These are phyloP conservation scores for Aspergillus ellipticus DNA, from an alignment of 495 filamentous ascomycete genomes.

Conservation along the genomic window DNA sequence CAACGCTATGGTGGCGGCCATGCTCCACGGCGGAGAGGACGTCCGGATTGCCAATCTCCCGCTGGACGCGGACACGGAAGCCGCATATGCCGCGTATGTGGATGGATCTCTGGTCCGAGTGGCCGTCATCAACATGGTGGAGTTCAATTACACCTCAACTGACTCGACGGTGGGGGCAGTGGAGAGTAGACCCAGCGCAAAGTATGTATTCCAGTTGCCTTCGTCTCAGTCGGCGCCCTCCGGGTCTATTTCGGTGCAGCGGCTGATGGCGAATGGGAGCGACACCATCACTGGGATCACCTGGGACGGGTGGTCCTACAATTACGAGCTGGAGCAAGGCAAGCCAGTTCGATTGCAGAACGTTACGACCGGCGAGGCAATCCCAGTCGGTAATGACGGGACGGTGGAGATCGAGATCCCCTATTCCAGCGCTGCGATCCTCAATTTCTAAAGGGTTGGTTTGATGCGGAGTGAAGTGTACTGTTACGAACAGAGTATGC, in stretches of 20 bases:
- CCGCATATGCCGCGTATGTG: conserved; percentile 60
- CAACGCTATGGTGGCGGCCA: conserved; percentile 55
- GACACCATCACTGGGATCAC: conserved; percentile 60
- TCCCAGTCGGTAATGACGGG: conserved; percentile 38
- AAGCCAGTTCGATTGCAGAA: conserved; percentile 53
- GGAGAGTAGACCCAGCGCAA: conserved; percentile 10
- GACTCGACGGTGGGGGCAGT: background rate
- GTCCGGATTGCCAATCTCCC: conserved; percentile 36
- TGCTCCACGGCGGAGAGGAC: conserved; percentile 40
- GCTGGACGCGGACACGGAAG: conserved; percentile 39
- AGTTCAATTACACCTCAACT: conserved; percentile 29
- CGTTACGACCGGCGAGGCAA: conserved; percentile 54
- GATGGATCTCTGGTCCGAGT: conserved; percentile 42
- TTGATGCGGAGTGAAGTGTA: background rate
- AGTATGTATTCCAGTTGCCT: conserved; percentile 47
- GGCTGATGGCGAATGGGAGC: conserved; percentile 58
- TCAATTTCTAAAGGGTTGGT: conserved; percentile 33
- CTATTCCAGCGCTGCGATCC: conserved; percentile 46
- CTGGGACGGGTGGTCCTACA: conserved; percentile 62
- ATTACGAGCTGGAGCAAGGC: conserved; percentile 58
- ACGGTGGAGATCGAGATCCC: conserved; percentile 44
- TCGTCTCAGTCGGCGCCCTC: conserved; percentile 12
- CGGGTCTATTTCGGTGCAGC: conserved; percentile 32
- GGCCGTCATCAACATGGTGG: conserved; percentile 55
- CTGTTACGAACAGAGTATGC: background rate